Percentiles rank a stretch among this genome's conserved stretches.
Conservation (phyloP, 148 eudicot species). For the Persicaria maculosa region DNA sequence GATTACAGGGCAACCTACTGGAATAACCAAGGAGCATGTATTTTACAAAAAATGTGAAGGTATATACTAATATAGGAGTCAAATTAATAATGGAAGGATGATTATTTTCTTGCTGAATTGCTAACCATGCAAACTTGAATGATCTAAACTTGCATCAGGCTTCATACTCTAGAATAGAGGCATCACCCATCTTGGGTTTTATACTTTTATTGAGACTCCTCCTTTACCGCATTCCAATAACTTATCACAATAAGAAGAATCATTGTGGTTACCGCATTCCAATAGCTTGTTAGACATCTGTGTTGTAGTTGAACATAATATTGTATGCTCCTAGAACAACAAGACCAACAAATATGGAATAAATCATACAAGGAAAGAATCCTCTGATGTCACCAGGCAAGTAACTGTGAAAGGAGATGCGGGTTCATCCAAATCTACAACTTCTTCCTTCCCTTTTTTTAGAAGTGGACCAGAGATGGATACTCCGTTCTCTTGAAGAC, state of each 20-base stretch:
- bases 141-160: slow-evolving; percentile 77
- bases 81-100: neutral
- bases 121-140: slow-evolving; percentile 89
- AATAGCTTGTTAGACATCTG: slow-evolving; percentile 92
- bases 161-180: slow-evolving; percentile 76
- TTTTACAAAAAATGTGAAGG: neutral
- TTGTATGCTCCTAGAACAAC: neutral
- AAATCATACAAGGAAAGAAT: slow-evolving; percentile 38
- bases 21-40: neutral
- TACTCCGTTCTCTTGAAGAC: neutral
- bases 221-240: slow-evolving; percentile 59
- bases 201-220: too few relatives aligned
- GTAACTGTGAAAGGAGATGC: slow-evolving; percentile 16
- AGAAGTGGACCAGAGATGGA: neutral
- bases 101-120: slow-evolving; percentile 3
- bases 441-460: slow-evolving; percentile 30
- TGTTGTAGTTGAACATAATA: slow-evolving; percentile 27
- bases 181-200: too few relatives aligned
- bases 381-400: slow-evolving; percentile 20
- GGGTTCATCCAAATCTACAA: slow-evolving; percentile 20
- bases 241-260: slow-evolving; percentile 78
- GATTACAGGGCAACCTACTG: slow-evolving; percentile 21
- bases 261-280: slow-evolving; percentile 72
- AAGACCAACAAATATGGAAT: neutral
- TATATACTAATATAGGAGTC: neutral